These are phyloP conservation scores for Candida sp. DNA, from an alignment of 1,139 yeast genomes.

Conservation along the genomic window DNA sequence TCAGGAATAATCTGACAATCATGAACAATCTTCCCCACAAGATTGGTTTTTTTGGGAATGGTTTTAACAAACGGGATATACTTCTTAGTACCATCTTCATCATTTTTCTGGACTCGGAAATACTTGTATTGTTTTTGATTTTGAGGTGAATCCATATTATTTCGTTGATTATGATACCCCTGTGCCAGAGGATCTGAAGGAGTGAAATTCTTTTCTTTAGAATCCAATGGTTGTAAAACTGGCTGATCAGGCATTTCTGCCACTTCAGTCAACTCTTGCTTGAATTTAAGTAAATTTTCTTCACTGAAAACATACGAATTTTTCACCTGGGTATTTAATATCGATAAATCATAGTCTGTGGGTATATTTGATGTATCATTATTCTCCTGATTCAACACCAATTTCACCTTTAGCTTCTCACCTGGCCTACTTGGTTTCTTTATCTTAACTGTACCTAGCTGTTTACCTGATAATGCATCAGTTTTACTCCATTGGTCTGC, in stretches of 20 bases:
- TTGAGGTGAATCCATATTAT: constrained; percentile 7
- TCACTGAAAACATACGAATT: constrained; percentile 93
- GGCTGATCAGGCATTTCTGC: constrained; percentile 50
- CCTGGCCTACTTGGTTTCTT: constrained; percentile 29
- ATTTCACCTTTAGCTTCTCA: constrained; percentile 53
- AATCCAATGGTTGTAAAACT: constrained; percentile 26
- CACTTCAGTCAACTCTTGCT: constrained; percentile 52
- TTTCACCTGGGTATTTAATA: constrained; percentile 74
- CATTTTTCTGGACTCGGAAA: constrained; percentile 25
- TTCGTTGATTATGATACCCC: constrained; percentile 1
- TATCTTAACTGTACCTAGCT: constrained; percentile 79
- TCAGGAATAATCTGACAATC: constrained; percentile 90
- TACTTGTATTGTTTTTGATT: constrained; percentile 20
- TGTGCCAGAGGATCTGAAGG: constrained; percentile 1
- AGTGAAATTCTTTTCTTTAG: constrained; percentile 23
- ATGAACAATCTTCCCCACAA: constrained; percentile 86
- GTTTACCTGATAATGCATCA: constrained; percentile 62
- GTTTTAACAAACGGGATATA: constrained; percentile 73
- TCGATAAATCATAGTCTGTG: constrained; percentile 74
- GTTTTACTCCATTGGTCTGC: constrained; percentile 79
- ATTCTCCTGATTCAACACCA: constrained; percentile 45
- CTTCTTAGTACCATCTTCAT: constrained; percentile 30
- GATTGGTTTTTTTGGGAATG: constrained; percentile 80
- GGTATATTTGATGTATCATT: constrained; percentile 51
- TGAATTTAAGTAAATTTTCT: constrained; percentile 70